Evolutionary conservation across 2,329 filamentous ascomycete genomes (phyloP).

Genomic region (Dothistroma pini): DNA sequence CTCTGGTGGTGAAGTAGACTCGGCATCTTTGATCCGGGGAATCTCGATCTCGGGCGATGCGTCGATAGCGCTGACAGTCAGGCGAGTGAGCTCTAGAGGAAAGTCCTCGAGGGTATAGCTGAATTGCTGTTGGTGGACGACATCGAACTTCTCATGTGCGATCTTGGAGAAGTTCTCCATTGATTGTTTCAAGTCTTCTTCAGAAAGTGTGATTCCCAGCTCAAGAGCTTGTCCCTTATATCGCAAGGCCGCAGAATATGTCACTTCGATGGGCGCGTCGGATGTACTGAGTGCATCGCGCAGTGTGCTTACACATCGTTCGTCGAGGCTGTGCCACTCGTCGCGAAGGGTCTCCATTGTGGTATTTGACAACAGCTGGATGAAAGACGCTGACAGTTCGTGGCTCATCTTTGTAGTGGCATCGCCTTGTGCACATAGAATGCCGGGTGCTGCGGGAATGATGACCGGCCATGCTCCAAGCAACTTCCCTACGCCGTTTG

Average conservation of each 20-base stretch:
- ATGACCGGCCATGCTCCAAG: conserved; percentile 29
- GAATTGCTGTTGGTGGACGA: conserved; percentile 28
- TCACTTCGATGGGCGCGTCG: conserved; percentile 17
- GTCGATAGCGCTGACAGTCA: conserved; percentile 26
- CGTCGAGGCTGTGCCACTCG: conserved; percentile 19
- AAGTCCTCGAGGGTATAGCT: conserved; percentile 29
- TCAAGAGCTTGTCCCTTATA: conserved; percentile 29
- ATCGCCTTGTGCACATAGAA: conserved; percentile 29
- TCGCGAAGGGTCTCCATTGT: conserved; percentile 25
- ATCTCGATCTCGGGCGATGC: conserved; percentile 27
- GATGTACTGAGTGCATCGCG: conserved; percentile 20
- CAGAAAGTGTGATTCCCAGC: conserved; percentile 21
- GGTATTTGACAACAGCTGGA: conserved; percentile 21
- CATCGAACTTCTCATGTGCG: conserved; percentile 24
- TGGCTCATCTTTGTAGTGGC: conserved; percentile 30
- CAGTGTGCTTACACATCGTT: conserved; percentile 24
- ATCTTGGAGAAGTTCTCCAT: conserved; percentile 25
- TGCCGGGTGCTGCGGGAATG: conserved; percentile 29
- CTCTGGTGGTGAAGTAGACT: conserved; percentile 20
- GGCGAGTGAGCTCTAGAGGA: conserved; percentile 24
- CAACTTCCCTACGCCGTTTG: conserved; percentile 26
- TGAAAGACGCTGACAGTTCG: conserved; percentile 27
- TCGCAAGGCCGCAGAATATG: conserved; percentile 25
- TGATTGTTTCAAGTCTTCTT: conserved; percentile 21
- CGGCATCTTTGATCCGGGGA: conserved; percentile 20